Evolutionary conservation across 495 filamentous ascomycete genomes (phyloP), one percentile per base, ranked within the genome.

Genomic region (Neurospora tetraspora): DNA sequence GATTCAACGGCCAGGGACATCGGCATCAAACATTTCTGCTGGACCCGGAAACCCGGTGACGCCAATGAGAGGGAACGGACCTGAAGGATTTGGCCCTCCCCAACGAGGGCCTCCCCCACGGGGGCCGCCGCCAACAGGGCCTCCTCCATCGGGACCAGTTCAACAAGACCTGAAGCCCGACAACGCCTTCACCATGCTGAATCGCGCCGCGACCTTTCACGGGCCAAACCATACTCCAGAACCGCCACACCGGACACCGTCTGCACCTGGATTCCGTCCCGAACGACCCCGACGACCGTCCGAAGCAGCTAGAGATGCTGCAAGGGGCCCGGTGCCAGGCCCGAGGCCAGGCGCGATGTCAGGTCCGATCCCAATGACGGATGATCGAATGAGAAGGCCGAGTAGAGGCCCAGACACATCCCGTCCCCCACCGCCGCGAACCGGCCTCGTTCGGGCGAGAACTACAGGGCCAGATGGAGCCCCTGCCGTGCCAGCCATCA

Each of bases 151-250:
- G 9, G 45, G 45, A 47, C 8, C 43, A 23, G 43, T 65, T 14
- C 73, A 77, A 20, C 79, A 81, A 23, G 79, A 80, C 18, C 75
- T 78, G 61, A 77, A 78, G 36, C 81, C 78, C 8, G 81, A 81
- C 71, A 23, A 65, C 27, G 82, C 78, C 8, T 76, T 84, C 20
- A 77, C 76, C 10, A 76, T 83, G 18, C 81, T 82, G 12, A 84
- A 77, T 73, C 83, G 89, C 18, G 85, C 88, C 31, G 86, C 86
- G 43, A 90, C 88, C 0, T 89, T 89, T 72, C 88, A 89, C 3
- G 76, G 80, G 43, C 78, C 78, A 37, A 82, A 75, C 75, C 79
- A 82, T 4, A 71, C 68, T 9, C 74, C 77, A 20, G 83, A 84
- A 4, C 73, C 78, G 16, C 79, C 81, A 34, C 61, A 77, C n/a